Conservation (phyloP, 768 basidiomycete species). For the Tricholoma saponaceum region DNA sequence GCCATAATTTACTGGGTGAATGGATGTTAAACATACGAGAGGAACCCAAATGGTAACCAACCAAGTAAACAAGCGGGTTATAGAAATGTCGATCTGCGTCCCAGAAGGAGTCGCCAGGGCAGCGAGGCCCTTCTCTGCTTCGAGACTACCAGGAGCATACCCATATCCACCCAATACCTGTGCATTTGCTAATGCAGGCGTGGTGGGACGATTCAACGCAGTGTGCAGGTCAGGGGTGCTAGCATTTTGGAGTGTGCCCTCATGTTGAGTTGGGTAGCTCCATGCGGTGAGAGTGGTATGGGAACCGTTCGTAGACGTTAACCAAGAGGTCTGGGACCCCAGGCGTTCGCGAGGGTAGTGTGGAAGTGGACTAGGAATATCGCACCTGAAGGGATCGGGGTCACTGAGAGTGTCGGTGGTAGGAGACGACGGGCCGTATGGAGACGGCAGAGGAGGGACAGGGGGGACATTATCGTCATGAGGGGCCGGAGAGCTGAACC, state of each 20-base stretch:
- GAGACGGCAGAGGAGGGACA: slow-evolving; percentile 64
- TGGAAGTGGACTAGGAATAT: slow-evolving; percentile 36
- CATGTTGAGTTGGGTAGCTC: slow-evolving; percentile 56
- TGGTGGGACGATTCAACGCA: slow-evolving; percentile 40
- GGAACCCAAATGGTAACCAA: slow-evolving; percentile 66
- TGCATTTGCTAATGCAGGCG: slow-evolving; percentile 52
- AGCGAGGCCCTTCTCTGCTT: slow-evolving; percentile 51
- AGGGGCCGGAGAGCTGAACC: slow-evolving; percentile 51
- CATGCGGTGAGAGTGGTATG: slow-evolving; percentile 59
- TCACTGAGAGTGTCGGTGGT: slow-evolving; percentile 36
- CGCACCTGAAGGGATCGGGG: slow-evolving; percentile 64
- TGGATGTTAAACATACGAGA: slow-evolving; percentile 56
- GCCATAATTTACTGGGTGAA: too few relatives aligned
- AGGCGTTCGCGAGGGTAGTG: slow-evolving; percentile 43
- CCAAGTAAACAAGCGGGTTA: slow-evolving; percentile 57
- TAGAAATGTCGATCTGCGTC: slow-evolving; percentile 50
- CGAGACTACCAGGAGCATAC: slow-evolving; percentile 39
- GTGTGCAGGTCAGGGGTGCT: slow-evolving; percentile 41
- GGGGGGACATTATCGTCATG: slow-evolving; percentile 52
- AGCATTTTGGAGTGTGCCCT: slow-evolving; percentile 28
- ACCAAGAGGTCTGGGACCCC: slow-evolving; percentile 71
- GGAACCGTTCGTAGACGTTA: slow-evolving; percentile 59
- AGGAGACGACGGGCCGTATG: slow-evolving; percentile 46
- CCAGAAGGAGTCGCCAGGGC: slow-evolving; percentile 41
- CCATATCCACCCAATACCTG: slow-evolving; percentile 70